A percentile compares a stretch with the other conserved stretches of the same genome.
Conservation (phyloP, 139 green algal species). For the Volvox africanus region DNA sequence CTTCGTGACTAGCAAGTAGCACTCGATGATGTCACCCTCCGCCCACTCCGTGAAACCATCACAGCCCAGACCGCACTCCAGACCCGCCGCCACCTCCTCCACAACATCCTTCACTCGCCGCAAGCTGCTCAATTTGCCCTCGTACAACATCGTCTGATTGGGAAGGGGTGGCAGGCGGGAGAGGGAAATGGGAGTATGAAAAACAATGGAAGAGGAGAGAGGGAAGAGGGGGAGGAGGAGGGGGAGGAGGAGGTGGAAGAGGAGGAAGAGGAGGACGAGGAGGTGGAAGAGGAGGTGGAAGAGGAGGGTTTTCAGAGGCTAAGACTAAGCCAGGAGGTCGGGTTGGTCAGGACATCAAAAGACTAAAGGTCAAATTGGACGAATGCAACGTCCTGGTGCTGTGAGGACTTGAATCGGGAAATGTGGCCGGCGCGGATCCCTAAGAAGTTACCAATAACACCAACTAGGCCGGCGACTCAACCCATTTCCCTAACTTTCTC, state of each 20-base stretch:
- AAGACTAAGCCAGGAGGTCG: too few relatives aligned
- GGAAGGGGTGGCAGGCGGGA: not conserved
- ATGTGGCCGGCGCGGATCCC: not conserved
- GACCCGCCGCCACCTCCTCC: conserved; percentile 82
- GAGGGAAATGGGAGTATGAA: not conserved
- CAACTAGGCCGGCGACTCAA: not conserved
- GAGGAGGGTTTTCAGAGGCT: too few relatives aligned
- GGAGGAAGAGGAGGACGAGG: too few relatives aligned
- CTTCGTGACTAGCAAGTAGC: conserved; percentile 69
- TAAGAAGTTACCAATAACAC: not conserved
- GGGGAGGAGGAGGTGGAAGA: too few relatives aligned
- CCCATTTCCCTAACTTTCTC: too few relatives aligned
- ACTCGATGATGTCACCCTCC: conserved; percentile 74
- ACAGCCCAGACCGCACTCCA: conserved; percentile 87
- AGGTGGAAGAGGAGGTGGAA: too few relatives aligned
- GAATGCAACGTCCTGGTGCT: too few relatives aligned
- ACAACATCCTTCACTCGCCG: conserved; percentile 95
- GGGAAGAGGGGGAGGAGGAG: too few relatives aligned
- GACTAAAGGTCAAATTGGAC: too few relatives aligned
- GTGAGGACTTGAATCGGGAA: not conserved
- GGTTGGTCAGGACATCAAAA: too few relatives aligned
- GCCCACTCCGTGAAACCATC: conserved; percentile 83
- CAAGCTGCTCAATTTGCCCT: conserved; percentile 86
- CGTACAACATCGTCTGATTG: conserved; percentile 66
- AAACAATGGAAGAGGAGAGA: too few relatives aligned